Evolutionary conservation across 129 eudicot species (phyloP).

Genomic region (Gnaphalium uliginosum): DNA sequence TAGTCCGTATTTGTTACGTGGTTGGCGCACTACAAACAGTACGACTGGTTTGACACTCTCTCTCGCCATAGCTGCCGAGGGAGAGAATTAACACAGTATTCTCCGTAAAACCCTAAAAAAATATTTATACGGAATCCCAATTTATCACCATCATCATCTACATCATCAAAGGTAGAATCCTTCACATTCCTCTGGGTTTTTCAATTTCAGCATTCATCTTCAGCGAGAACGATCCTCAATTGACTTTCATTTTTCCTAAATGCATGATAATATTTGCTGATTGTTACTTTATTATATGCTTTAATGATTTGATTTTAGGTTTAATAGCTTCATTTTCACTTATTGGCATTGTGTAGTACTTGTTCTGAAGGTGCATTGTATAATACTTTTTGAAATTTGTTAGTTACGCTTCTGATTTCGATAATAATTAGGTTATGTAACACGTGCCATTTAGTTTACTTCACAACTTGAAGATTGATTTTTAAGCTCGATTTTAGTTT

Average conservation of each 20-base stretch:
- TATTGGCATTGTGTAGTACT: not conserved
- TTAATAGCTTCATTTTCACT: not conserved
- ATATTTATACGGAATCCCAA: not conserved
- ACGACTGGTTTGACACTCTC: not conserved
- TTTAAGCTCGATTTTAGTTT: not conserved
- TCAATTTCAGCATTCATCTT: conserved; percentile 4
- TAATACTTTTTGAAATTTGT: not conserved
- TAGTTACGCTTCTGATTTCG: not conserved
- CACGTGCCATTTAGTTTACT: not conserved
- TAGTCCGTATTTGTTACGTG: not conserved
- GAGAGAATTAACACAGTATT: not conserved
- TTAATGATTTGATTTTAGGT: conserved; percentile 15
- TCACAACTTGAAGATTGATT: not conserved
- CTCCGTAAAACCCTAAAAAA: conserved; percentile 28
- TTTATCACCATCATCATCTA: not conserved
- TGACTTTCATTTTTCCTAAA: conserved; percentile 4
- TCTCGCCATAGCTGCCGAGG: not conserved
- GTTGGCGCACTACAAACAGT: not conserved
- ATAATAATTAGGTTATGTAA: not conserved
- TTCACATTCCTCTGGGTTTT: conserved; percentile 11
- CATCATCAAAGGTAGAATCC: conserved; percentile 15
- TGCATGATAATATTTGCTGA: conserved; percentile 8
- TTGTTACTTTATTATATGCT: conserved; percentile 6
- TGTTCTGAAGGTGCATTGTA: conserved; percentile 14
- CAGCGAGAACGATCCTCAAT: conserved; percentile 10